Conservation (phyloP, 2,329 filamentous ascomycete genomes). For the Chaetomium sp. region DNA sequence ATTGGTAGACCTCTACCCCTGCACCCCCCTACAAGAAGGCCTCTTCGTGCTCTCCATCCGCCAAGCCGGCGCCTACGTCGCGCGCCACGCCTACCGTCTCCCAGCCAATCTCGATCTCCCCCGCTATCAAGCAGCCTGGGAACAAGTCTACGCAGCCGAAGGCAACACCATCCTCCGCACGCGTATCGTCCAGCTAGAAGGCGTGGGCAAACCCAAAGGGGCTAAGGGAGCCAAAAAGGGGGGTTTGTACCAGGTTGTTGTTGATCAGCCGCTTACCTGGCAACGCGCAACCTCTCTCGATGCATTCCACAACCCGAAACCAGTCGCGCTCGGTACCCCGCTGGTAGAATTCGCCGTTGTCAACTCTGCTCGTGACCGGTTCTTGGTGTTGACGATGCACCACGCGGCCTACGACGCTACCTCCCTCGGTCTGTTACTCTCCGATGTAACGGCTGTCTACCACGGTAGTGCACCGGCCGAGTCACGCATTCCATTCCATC, state of each 20-base stretch:
- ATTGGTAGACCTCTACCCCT: conserved; percentile 48
- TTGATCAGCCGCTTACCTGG: conserved; percentile 34
- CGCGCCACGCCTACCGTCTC: conserved; percentile 37
- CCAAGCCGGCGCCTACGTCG: conserved; percentile 46
- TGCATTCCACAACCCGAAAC: conserved; percentile 37
- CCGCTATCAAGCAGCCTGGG: conserved; percentile 37
- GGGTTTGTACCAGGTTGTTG: conserved; percentile 39
- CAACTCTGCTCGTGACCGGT: conserved; percentile 27
- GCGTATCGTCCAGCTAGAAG: conserved; percentile 41
- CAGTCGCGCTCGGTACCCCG: conserved; percentile 28
- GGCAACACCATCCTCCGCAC: conserved; percentile 38
- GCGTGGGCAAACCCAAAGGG: conserved; percentile 7
- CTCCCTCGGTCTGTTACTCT: conserved; percentile 47
- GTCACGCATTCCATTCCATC: conserved; percentile 39
- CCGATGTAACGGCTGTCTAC: conserved; percentile 45
- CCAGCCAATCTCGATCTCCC: conserved; percentile 38
- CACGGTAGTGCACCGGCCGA: conserved; percentile 34
- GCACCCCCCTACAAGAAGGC: conserved; percentile 48
- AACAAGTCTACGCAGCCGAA: conserved; percentile 32
- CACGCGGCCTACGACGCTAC: conserved; percentile 53
- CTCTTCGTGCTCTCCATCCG: conserved; percentile 48
- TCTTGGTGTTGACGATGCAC: conserved; percentile 43
- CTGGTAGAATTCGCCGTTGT: conserved; percentile 16
- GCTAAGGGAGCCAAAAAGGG: conserved; percentile 22
- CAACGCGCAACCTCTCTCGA: conserved; percentile 30